A percentile compares a stretch with the other conserved stretches of the same genome.
Conservation (phyloP, 345 rosid species). For the Moringa oleifera region DNA sequence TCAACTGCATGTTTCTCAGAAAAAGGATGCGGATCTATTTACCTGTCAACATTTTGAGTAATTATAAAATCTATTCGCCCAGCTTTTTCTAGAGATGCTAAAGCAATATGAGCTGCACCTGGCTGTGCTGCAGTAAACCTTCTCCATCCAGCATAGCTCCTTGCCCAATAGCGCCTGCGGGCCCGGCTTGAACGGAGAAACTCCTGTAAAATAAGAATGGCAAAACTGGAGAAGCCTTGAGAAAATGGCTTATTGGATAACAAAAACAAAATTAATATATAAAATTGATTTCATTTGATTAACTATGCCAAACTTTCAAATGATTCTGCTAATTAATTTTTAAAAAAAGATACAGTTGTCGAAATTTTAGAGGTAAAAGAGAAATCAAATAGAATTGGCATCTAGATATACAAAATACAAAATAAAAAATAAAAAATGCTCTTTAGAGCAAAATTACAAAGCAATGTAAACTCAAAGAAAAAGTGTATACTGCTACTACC, state of each 20-base stretch:
- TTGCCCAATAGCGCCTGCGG: slow-evolving; percentile 87
- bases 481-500: too few relatives aligned
- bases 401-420: too few relatives aligned
- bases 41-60: slow-evolving; percentile 96
- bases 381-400: neutral
- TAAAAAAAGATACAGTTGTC: too few relatives aligned
- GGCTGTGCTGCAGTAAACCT: slow-evolving; percentile 72
- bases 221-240: neutral
- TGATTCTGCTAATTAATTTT: neutral
- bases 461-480: too few relatives aligned
- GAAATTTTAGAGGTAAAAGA: neutral
- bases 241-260: neutral
- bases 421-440: too few relatives aligned
- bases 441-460: too few relatives aligned
- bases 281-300: neutral
- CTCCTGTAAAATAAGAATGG: slow-evolving; percentile 39
- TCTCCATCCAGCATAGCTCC: slow-evolving; percentile 99
- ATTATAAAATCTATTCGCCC: slow-evolving; percentile 61
- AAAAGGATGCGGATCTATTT: slow-evolving; percentile 2
- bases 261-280: too few relatives aligned
- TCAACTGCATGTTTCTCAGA: slow-evolving; percentile 12
- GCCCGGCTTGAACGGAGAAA: slow-evolving; percentile 60
- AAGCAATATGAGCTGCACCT: slow-evolving; percentile 64
- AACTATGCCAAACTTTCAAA: neutral
- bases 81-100: slow-evolving; percentile 79